Percentiles rank a stretch among this genome's conserved stretches.
phyloP scores from a whole-genome alignment of 306 rosid genomes.

The Heteromeles arbutifolia region DNA sequence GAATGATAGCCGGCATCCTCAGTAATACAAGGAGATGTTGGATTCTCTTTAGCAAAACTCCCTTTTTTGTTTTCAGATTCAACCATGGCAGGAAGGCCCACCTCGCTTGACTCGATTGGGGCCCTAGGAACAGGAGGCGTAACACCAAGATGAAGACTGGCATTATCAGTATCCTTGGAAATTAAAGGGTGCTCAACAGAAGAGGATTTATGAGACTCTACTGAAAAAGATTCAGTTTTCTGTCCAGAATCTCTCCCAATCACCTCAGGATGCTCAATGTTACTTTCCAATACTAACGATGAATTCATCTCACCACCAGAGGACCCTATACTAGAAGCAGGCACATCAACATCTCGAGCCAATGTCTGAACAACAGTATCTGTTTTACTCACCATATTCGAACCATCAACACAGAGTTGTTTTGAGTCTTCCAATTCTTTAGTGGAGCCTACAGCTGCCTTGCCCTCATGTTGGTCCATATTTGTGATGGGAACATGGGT shows the following conservation, averaged over 20 bases:
- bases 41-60: constrained; percentile 6
- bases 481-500: constrained; percentile 6
- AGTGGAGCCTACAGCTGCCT: constrained; percentile 14
- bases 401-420: constrained; percentile 23
- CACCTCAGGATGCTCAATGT: constrained; percentile 17
- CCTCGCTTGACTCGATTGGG: not conserved
- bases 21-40: constrained; percentile 2
- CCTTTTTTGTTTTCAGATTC: constrained; percentile 2
- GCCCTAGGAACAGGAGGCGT: not conserved
- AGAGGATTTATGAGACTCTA: constrained; percentile 31
- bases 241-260: constrained; percentile 21
- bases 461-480: constrained; percentile 22
- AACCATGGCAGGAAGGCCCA: constrained; percentile 1
- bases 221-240: constrained; percentile 26
- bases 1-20: constrained; percentile 8
- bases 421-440: constrained; percentile 29
- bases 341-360: constrained; percentile 19
- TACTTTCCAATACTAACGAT: constrained; percentile 24
- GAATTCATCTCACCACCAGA: constrained; percentile 17
- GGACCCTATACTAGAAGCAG: constrained; percentile 17
- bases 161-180: constrained; percentile 20
- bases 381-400: constrained; percentile 11
- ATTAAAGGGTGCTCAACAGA: constrained; percentile 14
- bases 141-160: constrained; percentile 11
- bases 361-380: constrained; percentile 27